phyloP scores from a whole-genome alignment of 2,329 filamentous ascomycete genomes.

The Phoma sp. region DNA sequence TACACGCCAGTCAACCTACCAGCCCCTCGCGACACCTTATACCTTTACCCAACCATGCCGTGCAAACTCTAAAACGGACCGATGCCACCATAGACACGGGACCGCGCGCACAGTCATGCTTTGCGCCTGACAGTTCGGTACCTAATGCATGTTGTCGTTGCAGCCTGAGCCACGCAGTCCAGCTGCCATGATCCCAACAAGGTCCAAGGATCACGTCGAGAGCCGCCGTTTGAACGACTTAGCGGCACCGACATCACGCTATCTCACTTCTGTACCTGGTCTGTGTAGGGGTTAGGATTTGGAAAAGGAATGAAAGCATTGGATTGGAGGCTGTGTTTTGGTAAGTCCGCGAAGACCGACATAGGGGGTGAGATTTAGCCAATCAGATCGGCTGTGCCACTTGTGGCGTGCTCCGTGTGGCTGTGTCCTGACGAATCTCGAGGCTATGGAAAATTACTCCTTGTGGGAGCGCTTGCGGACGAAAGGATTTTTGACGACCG shows the following conservation, averaged over 20 bases:
- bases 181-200: conserved; percentile 10
- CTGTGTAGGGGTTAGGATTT: not conserved
- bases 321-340: conserved; percentile 11
- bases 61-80: conserved; percentile 2
- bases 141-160: conserved; percentile 17
- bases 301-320: not conserved
- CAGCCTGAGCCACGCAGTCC: conserved; percentile 13
- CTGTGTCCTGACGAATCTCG: not conserved
- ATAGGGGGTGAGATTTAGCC: not conserved
- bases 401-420: conserved; percentile 6
- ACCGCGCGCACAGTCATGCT: conserved; percentile 9
- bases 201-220: not conserved
- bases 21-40: conserved; percentile 8
- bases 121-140: conserved; percentile 7
- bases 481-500: not conserved
- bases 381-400: not conserved
- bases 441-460: conserved; percentile 3
- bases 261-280: conserved; percentile 1
- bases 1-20: not conserved
- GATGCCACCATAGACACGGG: not conserved
- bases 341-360: conserved; percentile 2
- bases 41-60: conserved; percentile 2
- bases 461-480: not conserved
- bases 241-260: not conserved
- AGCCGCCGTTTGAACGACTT: conserved; percentile 7